Conservation (phyloP, 2,329 filamentous ascomycete genomes). For the Microcyclospora tardicrescens region DNA sequence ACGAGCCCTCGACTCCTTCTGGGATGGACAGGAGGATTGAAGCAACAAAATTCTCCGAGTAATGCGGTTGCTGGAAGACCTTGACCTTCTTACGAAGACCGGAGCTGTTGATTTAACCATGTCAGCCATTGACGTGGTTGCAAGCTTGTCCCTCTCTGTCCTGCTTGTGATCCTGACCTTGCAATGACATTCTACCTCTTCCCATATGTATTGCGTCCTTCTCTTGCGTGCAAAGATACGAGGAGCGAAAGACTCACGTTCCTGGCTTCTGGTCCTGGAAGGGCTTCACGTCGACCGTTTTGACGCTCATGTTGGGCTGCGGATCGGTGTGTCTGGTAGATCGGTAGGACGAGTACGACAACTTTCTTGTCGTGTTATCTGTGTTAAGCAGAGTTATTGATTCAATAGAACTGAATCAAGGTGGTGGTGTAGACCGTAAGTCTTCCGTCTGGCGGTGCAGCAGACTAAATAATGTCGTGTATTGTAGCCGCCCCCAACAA, state of each 20-base stretch:
- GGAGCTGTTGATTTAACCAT: slow-evolving; percentile 46
- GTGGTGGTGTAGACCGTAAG: neutral
- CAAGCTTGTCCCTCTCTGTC: too few species aligned
- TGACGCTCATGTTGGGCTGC: slow-evolving; percentile 49
- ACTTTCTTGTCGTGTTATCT: neutral
- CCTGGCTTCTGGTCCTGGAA: slow-evolving; percentile 97
- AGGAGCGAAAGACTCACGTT: slow-evolving; percentile 57
- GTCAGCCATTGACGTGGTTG: too few species aligned
- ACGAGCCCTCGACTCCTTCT: slow-evolving; percentile 75
- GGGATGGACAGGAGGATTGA: slow-evolving; percentile 94
- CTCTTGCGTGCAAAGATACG: neutral
- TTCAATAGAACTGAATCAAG: too few species aligned
- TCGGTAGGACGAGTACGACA: neutral
- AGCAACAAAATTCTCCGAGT: slow-evolving; percentile 89
- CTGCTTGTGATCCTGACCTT: too few species aligned
- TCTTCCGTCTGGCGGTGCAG: too few species aligned
- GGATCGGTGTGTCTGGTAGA: too few species aligned
- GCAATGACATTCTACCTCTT: too few species aligned
- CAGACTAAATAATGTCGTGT: too few species aligned
- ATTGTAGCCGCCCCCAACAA: too few species aligned
- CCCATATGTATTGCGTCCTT: neutral
- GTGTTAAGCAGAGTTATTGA: neutral
- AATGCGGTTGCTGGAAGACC: slow-evolving; percentile 89
- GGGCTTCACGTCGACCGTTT: slow-evolving; percentile 69
- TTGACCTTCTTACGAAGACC: slow-evolving; percentile 98